Conservation (phyloP, 805 yeast species). For the Candida chilensis region DNA sequence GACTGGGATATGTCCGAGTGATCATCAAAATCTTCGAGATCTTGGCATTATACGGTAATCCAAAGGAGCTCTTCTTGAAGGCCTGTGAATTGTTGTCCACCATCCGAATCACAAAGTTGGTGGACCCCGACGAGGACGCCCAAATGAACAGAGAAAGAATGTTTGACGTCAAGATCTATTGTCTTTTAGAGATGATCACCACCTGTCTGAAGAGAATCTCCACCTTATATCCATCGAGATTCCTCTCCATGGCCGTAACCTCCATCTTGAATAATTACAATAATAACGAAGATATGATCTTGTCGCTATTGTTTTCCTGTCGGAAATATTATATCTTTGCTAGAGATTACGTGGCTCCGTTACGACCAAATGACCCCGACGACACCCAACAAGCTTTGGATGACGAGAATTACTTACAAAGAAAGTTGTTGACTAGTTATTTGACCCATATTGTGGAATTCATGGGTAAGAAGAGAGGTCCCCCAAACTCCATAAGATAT, state of each 20-base stretch:
- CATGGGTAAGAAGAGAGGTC: constrained; percentile 7
- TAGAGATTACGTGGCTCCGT: constrained; percentile 47
- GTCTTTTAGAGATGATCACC: constrained; percentile 55
- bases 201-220: constrained; percentile 50
- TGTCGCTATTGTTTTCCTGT: constrained; percentile 28
- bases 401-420: constrained; percentile 56
- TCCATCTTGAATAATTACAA: constrained; percentile 46
- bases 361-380: constrained; percentile 26
- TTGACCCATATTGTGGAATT: constrained; percentile 43
- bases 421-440: constrained; percentile 55
- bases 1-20: constrained; percentile 15
- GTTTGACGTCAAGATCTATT: constrained; percentile 53
- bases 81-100: constrained; percentile 53
- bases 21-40: constrained; percentile 47
- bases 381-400: constrained; percentile 29
- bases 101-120: neutral
- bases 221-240: constrained; percentile 73
- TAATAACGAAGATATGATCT: constrained; percentile 26
- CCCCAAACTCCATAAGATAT: constrained; percentile 1
- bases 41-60: constrained; percentile 63
- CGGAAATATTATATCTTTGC: constrained; percentile 59
- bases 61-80: constrained; percentile 70
- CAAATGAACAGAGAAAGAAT: constrained; percentile 11
- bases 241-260: constrained; percentile 58
- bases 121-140: constrained; percentile 2